Percentiles rank a stretch among this genome's conserved stretches.
phyloP scores from a whole-genome alignment of 192 early-diverging fungal species.

The Coemansia sp. region DNA sequence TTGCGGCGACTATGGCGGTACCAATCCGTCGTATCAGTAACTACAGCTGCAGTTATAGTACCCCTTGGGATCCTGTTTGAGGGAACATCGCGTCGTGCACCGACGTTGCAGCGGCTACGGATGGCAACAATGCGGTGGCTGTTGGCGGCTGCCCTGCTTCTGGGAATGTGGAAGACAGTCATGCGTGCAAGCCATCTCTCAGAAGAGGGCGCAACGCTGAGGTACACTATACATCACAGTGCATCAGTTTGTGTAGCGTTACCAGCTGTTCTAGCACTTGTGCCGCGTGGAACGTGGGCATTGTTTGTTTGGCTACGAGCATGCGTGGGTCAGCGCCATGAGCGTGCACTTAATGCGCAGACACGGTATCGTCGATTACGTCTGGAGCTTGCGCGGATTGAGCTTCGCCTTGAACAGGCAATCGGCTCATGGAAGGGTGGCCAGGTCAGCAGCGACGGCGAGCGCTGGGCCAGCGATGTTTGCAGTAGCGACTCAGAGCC shows the following conservation, averaged over 20 bases:
- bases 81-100: slow-evolving; percentile 24
- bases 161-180: slow-evolving; percentile 13
- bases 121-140: slow-evolving; percentile 26
- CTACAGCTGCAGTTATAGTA: slow-evolving; percentile 22
- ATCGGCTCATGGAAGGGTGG: slow-evolving; percentile 50
- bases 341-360: slow-evolving; percentile 20
- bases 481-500: slow-evolving; percentile 8
- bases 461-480: slow-evolving; percentile 11
- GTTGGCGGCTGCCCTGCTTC: slow-evolving; percentile 2
- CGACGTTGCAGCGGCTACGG: slow-evolving; percentile 20
- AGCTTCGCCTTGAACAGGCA: slow-evolving; percentile 26
- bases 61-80: slow-evolving; percentile 43
- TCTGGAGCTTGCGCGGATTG: slow-evolving; percentile 24
- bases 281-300: slow-evolving; percentile 48
- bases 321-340: slow-evolving; percentile 33
- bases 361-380: slow-evolving; percentile 17
- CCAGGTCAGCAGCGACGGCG: slow-evolving; percentile 14
- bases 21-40: slow-evolving; percentile 37
- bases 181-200: not conserved
- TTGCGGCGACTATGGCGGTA: slow-evolving; percentile 48
- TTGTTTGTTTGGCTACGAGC: slow-evolving; percentile 41
- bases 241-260: slow-evolving; percentile 31
- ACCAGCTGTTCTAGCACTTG: slow-evolving; percentile 31
- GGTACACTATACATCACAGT: slow-evolving; percentile 36
- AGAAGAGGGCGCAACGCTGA: slow-evolving; percentile 24